phyloP scores from a whole-genome alignment of 495 filamentous ascomycete species.

The Xylaria castorea region DNA sequence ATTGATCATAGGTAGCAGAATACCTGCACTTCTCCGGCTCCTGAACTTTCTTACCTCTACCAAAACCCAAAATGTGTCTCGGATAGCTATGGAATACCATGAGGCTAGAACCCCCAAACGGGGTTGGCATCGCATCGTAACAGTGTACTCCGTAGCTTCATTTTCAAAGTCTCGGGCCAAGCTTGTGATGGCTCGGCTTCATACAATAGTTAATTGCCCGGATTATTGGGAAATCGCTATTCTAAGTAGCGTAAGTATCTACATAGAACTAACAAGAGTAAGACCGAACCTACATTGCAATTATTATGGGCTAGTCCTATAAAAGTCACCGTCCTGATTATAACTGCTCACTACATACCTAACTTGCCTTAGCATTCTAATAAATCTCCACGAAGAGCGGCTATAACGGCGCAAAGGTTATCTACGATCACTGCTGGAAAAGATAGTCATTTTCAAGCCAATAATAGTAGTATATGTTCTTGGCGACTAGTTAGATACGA shows the following conservation, averaged over 20 bases:
- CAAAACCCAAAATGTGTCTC: background rate
- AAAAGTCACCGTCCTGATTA: background rate
- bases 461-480: background rate
- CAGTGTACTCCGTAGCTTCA: background rate
- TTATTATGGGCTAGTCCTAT: background rate
- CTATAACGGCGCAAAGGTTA: too few relatives aligned
- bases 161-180: constrained; percentile 11
- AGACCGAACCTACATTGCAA: background rate
- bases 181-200: background rate
- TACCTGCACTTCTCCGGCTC: background rate
- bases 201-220: background rate
- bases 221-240: background rate
- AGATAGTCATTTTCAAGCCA: background rate
- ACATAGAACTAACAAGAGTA: background rate
- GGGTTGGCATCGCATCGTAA: background rate
- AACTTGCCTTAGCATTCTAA: background rate
- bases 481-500: too few relatives aligned
- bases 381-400: background rate
- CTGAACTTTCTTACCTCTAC: background rate
- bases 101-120: background rate
- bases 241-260: background rate
- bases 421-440: background rate
- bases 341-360: too few relatives aligned
- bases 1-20: background rate
- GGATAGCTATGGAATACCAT: background rate